Evolutionary conservation across 2,329 filamentous ascomycete species (phyloP), one percentile per base, ranked within the genome.

Genomic region (Pezicula rhizophila): DNA sequence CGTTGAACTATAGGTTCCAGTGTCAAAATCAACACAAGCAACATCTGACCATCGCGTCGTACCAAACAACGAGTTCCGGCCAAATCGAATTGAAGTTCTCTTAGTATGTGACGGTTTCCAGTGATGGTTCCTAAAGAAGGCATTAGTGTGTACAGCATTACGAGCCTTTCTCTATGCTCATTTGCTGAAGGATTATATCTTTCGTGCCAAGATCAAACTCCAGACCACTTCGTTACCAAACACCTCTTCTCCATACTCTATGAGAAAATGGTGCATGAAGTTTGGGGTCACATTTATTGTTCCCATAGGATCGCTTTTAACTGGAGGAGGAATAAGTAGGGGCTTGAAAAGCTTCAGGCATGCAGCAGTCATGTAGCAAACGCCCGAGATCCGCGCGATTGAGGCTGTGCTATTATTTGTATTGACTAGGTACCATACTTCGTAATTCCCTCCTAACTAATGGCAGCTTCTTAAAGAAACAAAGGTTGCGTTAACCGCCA

Each of bases 201-300:
- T 71, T 73, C 72, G 71, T 75, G 72, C 72, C 72, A 66, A 75
- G 70, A 75, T 64, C 56, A 64, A 63, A 51, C 57, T 48, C 47
- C 52, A 60, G 51, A 65, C 64, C 70, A 61, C 61, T 70, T 71
- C 65, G 82, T 83, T 83, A 84, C 80, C 80, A 84, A 84, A 80
- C 79, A 82, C 75, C 69, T 68, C 68, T 70, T 69, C 69, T 72
- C 60, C 55, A 56, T 57, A 47, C 63, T 67, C 70, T 60, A 67
- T 77, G 70, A 68, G 75, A 72, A 68, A 70, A 70, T 66, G 72
- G 77, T 82, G 79, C 77, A 83, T 84, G 79, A 75, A 82, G 77
- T 76, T 70, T 68, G 70, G 77, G 58, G 75, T 70, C 68, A 81
- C 76, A 81, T 73, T 42, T 42, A n/a, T 15, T 42, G 11, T 26